A percentile compares a stretch with the other conserved stretches of the same genome.
These are phyloP conservation scores for Penicillium sp. DNA, from an alignment of 2,329 filamentous ascomycete species.

Conservation along the genomic window DNA sequence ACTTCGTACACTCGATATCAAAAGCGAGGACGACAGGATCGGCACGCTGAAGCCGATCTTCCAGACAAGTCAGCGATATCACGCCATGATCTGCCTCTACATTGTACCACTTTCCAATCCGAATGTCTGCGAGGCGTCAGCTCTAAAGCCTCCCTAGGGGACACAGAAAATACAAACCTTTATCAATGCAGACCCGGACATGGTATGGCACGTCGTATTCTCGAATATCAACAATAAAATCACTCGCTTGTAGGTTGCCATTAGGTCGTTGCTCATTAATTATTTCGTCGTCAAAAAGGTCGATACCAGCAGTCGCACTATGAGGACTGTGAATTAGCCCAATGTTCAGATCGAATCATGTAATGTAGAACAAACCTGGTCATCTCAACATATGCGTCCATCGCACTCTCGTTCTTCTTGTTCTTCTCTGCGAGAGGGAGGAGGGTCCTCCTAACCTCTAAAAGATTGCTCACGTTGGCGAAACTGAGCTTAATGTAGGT, in stretches of 20 bases:
- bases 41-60: slow-evolving; percentile 77
- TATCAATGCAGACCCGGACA: slow-evolving; percentile 95
- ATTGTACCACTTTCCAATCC: slow-evolving; percentile 93
- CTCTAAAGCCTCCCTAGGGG: not conserved
- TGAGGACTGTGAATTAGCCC: slow-evolving; percentile 21
- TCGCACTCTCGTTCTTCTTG: slow-evolving; percentile 87
- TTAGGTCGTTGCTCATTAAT: slow-evolving; percentile 71
- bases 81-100: slow-evolving; percentile 88
- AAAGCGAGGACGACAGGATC: slow-evolving; percentile 98
- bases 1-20: slow-evolving; percentile 95
- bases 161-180: slow-evolving; percentile 47
- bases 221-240: slow-evolving; percentile 95
- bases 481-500: slow-evolving; percentile 83
- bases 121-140: slow-evolving; percentile 58
- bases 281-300: slow-evolving; percentile 89
- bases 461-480: slow-evolving; percentile 73
- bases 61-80: slow-evolving; percentile 72
- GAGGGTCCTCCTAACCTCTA: slow-evolving; percentile 74
- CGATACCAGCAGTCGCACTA: slow-evolving; percentile 71
- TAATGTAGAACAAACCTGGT: slow-evolving; percentile 52
- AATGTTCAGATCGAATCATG: not conserved
- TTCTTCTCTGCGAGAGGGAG: slow-evolving; percentile 93
- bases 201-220: slow-evolving; percentile 99
- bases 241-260: slow-evolving; percentile 77
- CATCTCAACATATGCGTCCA: slow-evolving; percentile 97